phyloP scores from a whole-genome alignment of 2,329 filamentous ascomycete genomes.

The Cytospora schulzeri region DNA sequence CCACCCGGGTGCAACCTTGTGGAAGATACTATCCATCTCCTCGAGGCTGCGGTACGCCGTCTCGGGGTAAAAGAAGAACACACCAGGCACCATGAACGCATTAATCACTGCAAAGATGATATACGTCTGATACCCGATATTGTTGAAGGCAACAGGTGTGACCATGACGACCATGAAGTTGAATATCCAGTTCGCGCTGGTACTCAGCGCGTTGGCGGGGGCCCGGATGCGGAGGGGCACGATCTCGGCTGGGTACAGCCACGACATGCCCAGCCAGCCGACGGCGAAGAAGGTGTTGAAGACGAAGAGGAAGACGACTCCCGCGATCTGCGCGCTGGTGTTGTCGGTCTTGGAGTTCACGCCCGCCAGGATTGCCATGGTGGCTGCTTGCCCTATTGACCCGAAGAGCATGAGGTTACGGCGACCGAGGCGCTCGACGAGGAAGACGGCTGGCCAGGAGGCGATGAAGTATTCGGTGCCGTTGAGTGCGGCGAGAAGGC shows the following conservation, averaged over 20 bases:
- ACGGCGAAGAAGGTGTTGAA: conserved; percentile 57
- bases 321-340: conserved; percentile 35
- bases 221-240: conserved; percentile 55
- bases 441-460: conserved; percentile 62
- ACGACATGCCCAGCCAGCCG: conserved; percentile 58
- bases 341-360: conserved; percentile 38
- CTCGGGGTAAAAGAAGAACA: conserved; percentile 67
- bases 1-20: conserved; percentile 50
- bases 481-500: conserved; percentile 58
- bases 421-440: conserved; percentile 68
- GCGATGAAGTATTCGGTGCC: conserved; percentile 53
- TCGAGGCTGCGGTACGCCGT: conserved; percentile 65
- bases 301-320: conserved; percentile 48
- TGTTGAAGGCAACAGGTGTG: conserved; percentile 59
- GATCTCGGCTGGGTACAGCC: conserved; percentile 62
- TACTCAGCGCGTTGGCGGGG: conserved; percentile 59
- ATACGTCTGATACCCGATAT: conserved; percentile 62
- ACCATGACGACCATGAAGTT: conserved; percentile 68
- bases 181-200: conserved; percentile 62
- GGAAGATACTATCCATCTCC: conserved; percentile 68
- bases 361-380: conserved; percentile 65
- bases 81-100: conserved; percentile 57
- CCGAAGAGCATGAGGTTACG: conserved; percentile 74
- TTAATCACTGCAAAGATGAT: conserved; percentile 70
- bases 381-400: conserved; percentile 61